phyloP scores from a whole-genome alignment of 2,329 filamentous ascomycete species.

The Coniochaeta sp. region DNA sequence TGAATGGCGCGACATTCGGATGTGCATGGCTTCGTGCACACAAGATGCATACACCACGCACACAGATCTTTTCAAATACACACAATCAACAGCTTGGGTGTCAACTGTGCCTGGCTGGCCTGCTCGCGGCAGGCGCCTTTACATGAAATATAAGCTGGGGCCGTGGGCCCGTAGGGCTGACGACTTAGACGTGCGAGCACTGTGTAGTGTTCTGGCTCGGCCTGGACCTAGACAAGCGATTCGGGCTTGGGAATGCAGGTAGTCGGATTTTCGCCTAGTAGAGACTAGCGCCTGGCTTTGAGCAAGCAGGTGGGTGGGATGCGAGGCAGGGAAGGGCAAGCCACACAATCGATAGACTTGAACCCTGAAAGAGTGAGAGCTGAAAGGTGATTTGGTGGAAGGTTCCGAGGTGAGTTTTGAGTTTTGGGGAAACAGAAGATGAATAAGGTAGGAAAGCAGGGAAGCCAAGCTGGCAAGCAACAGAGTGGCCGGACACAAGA shows the following conservation, averaged over 20 bases:
- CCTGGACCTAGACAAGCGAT: constrained; percentile 6
- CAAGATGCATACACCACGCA: background rate
- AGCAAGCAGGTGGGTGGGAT: constrained; percentile 6
- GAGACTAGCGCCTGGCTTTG: constrained; percentile 11
- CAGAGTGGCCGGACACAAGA: background rate
- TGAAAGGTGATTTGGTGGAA: background rate
- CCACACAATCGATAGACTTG: background rate
- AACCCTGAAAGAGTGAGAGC: background rate
- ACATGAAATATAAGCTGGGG: constrained; percentile 3
- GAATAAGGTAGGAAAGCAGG: too few relatives aligned
- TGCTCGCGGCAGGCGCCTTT: constrained; percentile 3
- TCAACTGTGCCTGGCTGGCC: constrained; percentile 2
- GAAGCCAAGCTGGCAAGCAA: background rate
- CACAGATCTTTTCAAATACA: background rate
- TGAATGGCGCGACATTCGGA: constrained; percentile 14
- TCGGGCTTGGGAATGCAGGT: constrained; percentile 12
- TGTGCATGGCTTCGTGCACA: constrained; percentile 26
- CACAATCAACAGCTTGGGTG: background rate
- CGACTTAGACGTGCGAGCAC: constrained; percentile 13
- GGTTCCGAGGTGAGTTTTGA: background rate
- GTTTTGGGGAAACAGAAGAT: background rate
- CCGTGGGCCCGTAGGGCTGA: constrained; percentile 16
- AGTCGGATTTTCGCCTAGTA: constrained; percentile 14
- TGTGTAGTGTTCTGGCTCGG: constrained; percentile 4
- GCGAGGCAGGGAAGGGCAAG: background rate